phyloP scores from a whole-genome alignment of 352 stramenopile genomes.

The Globisporangium abappressorium region DNA sequence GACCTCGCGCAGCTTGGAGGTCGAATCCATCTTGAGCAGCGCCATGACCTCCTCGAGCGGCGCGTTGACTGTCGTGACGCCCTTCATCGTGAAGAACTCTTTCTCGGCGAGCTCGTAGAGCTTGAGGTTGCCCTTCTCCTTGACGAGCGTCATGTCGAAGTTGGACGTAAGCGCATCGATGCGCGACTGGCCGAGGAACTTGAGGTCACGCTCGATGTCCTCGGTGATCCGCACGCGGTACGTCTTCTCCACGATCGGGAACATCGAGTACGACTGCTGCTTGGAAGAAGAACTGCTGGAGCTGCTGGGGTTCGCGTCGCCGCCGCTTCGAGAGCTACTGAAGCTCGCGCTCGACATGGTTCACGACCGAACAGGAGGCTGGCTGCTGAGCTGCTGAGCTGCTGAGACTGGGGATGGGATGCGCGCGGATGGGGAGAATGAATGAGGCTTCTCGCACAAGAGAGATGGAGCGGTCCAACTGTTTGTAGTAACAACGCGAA shows the following conservation, averaged over 20 bases:
- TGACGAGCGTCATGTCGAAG: constrained; percentile 78
- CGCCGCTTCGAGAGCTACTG: constrained; percentile 24
- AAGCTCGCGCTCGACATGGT: constrained; percentile 24
- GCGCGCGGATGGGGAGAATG: too few species aligned
- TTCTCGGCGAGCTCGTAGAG: constrained; percentile 78
- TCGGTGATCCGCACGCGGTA: constrained; percentile 74
- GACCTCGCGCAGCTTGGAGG: constrained; percentile 54
- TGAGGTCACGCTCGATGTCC: constrained; percentile 81
- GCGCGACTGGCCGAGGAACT: constrained; percentile 79
- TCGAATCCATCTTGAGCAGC: constrained; percentile 72
- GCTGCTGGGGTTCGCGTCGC: constrained; percentile 10
- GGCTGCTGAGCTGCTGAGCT: too few species aligned
- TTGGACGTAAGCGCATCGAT: constrained; percentile 76
- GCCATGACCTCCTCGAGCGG: constrained; percentile 81
- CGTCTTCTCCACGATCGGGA: constrained; percentile 83
- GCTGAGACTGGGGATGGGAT: neutral
- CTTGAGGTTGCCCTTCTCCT: constrained; percentile 67
- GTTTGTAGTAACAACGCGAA: neutral
- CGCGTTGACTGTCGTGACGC: constrained; percentile 63
- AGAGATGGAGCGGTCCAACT: neutral
- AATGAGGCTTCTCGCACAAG: too few species aligned
- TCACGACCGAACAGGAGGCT: neutral
- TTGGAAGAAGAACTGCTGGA: neutral
- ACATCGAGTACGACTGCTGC: constrained; percentile 63
- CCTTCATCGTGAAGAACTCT: constrained; percentile 87